These are phyloP conservation scores for Gastrolobium bilobum DNA, from an alignment of 306 rosid genomes.

Conservation along the genomic window DNA sequence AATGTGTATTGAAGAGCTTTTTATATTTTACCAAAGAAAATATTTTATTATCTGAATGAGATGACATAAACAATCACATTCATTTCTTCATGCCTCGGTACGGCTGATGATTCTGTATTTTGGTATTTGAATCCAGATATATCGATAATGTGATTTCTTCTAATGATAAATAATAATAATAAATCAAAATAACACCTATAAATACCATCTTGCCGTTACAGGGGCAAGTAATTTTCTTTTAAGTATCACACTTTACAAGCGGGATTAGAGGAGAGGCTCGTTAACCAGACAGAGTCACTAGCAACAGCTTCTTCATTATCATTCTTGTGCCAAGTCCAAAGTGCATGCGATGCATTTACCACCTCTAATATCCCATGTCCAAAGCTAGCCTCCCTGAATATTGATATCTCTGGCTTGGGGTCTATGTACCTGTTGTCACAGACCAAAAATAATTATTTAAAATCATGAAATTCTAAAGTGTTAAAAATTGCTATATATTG, in stretches of 20 bases:
- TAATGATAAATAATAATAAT: too few relatives aligned
- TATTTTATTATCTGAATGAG: too few relatives aligned
- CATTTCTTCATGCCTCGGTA: too few relatives aligned
- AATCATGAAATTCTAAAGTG: not conserved
- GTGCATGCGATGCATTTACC: slow-evolving; percentile 73
- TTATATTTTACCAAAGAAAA: too few relatives aligned
- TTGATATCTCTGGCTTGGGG: slow-evolving; percentile 76
- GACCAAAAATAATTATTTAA: not conserved
- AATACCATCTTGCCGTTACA: not conserved
- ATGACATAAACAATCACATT: too few relatives aligned
- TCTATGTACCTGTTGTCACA: slow-evolving; percentile 53
- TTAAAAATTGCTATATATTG: not conserved
- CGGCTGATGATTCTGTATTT: too few relatives aligned
- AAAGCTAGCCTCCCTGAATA: slow-evolving; percentile 83
- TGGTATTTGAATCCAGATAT: too few relatives aligned
- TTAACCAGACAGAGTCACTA: slow-evolving; percentile 69
- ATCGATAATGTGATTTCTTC: too few relatives aligned
- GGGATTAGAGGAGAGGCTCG: slow-evolving; percentile 57
- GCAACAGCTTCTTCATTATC: slow-evolving; percentile 57
- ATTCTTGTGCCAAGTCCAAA: slow-evolving; percentile 83
- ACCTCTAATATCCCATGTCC: slow-evolving; percentile 81
- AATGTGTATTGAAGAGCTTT: too few relatives aligned
- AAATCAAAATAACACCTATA: not conserved
- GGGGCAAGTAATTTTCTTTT: not conserved
- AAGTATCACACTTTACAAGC: slow-evolving; percentile 56